Evolutionary conservation across 306 rosid genomes (phyloP), one percentile per base, ranked within the genome.

Genomic region (Myrica gale): DNA sequence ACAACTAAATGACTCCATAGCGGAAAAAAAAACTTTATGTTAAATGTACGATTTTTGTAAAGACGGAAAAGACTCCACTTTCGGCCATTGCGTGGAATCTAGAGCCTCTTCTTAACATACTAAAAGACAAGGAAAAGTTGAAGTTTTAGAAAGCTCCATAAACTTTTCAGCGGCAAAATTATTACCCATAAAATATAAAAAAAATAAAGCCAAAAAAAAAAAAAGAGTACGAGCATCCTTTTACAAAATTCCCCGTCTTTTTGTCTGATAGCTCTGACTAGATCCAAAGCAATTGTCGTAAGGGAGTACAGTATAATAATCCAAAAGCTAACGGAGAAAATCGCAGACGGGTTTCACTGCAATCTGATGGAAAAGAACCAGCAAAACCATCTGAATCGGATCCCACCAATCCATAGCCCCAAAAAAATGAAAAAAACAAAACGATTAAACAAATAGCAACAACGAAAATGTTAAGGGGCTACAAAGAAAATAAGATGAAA

Each of bases 251-350:
- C 87, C 84, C 77, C 81, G 78, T 78, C 68, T 15, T 70, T 83
- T 87, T 91, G 97, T 90, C 96, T 77, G 76, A 78, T 87, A 80
- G 90, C 79, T 74, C 81, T 62, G 80, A 82, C 78, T 88, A 80
- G 92, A 93, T 87, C 93, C 79, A 84, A 84, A 85, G 78, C 50
- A 68, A 77, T 56, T 37, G 37, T 13, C 69, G 55, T 13, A 44
- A 16, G 56, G 15, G 6, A 11, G 79, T 78, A 17, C 47, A 79
- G 74, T 71, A 71, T 51, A 69, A 73, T 80, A 69, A 67, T 71
- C 80, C 78, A 76, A 71, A 65, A 32, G 53, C 26, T 76, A 78
- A 71, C 62, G 74, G 77, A 51, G 74, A 79, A 85, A 75, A 68
- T 54, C 68, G 75, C 81, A 83, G 60, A 68, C 46, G 70, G 77